Base-by-base conservation (phyloP, 176 grass and related monocot genomes). In the Triticum dicoccoides region DNA sequence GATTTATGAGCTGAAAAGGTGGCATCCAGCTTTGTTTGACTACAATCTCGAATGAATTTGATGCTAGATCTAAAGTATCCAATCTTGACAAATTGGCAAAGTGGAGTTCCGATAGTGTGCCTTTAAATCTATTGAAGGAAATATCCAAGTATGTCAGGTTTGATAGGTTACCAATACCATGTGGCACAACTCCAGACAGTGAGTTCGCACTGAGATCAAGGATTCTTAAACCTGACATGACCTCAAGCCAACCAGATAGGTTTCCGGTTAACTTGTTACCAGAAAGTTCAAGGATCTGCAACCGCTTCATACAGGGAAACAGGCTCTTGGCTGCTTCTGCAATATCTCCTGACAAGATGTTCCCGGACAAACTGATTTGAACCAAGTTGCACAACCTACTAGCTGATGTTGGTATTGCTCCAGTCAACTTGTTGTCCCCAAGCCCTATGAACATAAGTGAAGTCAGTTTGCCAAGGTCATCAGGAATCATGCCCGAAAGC, bases 141-240 rank as follows among this genome's bases (percentile, higher is more conserved):
- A 45, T 45, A 11, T 45, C 42, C 42, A 45, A 12, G 2, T 4
- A 1, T 45, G 0, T 45, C 42, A 45, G 0, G 42, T 9, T 45
- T 45, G 9, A 11, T 45, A 45, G 42, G 42, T 12, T 45, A 45
- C 42, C 42, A 45, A 45, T 45, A 45, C 42, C 0, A 0, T 12
- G 42, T 45, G 42, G 42, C 10, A 45, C 42, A 45, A 45, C 42
- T 45, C 42, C 42, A 45, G 42, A 45, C 11, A 45, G 42, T 45
- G 84, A 86, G 38, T 89, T 92, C 37, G 11, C n/a, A 39, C 83
- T 87, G n/a, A 93, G 82, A 39, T 93, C 88, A 51, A 93, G 62
- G 27, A 30, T 4, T 39, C 8, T 82, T 47, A 93, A 76, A 21
- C 65, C 76, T 80, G 1, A n/a, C 72, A 92, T 85, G 73, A 42